Evolutionary conservation across 441 rosid species (phyloP).

Genomic region (Gossypium trilobum): DNA sequence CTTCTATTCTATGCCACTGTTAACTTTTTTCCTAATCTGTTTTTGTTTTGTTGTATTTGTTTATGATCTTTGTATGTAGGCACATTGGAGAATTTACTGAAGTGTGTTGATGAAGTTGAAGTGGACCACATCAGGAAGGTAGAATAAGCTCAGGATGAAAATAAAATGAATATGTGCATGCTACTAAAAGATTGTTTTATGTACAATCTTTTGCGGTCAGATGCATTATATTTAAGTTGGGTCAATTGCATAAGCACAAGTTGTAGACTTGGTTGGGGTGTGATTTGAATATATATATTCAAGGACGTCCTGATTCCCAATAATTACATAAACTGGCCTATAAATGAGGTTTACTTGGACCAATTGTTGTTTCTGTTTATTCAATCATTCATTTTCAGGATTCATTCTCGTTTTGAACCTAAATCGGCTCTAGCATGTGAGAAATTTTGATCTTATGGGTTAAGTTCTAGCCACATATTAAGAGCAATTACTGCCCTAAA

Average conservation of each 20-base stretch:
- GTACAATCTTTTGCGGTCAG: background rate
- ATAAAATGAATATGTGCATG: constrained; percentile 3
- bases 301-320: background rate
- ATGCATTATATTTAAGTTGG: background rate
- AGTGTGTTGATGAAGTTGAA: constrained; percentile 51
- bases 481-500: background rate
- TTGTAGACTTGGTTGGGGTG: background rate
- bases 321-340: background rate
- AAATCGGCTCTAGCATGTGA: background rate
- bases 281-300: background rate
- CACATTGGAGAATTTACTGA: constrained; percentile 53
- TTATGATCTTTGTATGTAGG: constrained; percentile 30
- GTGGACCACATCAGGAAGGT: constrained; percentile 49
- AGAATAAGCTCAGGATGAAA: background rate
- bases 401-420: background rate
- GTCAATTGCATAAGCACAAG: background rate
- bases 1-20: background rate
- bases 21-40: background rate
- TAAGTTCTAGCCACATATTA: background rate
- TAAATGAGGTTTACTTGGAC: constrained; percentile 9
- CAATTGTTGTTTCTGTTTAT: background rate
- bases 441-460: background rate
- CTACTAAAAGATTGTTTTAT: background rate
- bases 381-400: background rate
- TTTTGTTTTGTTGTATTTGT: constrained; percentile 9